Conservation (phyloP, 164 flowering plant species). For the Cinnamomum micranthum region DNA sequence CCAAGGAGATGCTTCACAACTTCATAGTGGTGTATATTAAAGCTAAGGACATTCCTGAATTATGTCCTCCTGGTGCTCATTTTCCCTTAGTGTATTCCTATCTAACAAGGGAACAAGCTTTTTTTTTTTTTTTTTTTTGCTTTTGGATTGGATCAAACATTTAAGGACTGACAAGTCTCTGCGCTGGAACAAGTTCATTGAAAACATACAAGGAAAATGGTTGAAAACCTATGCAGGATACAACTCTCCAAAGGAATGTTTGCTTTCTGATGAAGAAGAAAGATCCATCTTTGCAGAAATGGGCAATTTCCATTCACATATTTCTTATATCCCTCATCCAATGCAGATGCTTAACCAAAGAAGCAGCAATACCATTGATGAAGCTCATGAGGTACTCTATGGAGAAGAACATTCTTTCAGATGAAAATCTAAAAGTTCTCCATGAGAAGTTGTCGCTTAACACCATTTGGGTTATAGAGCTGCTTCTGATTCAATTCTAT, state of each 20-base stretch:
- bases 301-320: slow-evolving; percentile 50
- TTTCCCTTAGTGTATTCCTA: slow-evolving; percentile 35
- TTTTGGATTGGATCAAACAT: slow-evolving; percentile 46
- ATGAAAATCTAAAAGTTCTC: slow-evolving; percentile 31
- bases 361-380: slow-evolving; percentile 37
- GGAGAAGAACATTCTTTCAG: slow-evolving; percentile 25
- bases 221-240: slow-evolving; percentile 30
- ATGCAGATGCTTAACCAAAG: slow-evolving; percentile 23
- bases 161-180: slow-evolving; percentile 6
- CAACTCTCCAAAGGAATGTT: slow-evolving; percentile 49
- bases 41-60: slow-evolving; percentile 49
- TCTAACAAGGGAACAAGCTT: slow-evolving; percentile 41
- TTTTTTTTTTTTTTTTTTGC: too few relatives aligned
- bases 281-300: slow-evolving; percentile 31
- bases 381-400: slow-evolving; percentile 40
- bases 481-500: slow-evolving; percentile 41
- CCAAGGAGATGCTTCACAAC: slow-evolving; percentile 17
- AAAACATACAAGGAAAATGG: slow-evolving; percentile 53
- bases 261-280: slow-evolving; percentile 28
- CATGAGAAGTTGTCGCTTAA: slow-evolving; percentile 36
- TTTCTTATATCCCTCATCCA: slow-evolving; percentile 43
- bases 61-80: slow-evolving; percentile 41
- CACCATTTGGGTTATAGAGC: slow-evolving; percentile 38
- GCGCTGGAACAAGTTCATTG: slow-evolving; percentile 32
- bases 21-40: slow-evolving; percentile 28